Evolutionary conservation across 148 eudicot genomes (phyloP), one percentile per base, ranked within the genome.

Genomic region (Agrostemma githago): DNA sequence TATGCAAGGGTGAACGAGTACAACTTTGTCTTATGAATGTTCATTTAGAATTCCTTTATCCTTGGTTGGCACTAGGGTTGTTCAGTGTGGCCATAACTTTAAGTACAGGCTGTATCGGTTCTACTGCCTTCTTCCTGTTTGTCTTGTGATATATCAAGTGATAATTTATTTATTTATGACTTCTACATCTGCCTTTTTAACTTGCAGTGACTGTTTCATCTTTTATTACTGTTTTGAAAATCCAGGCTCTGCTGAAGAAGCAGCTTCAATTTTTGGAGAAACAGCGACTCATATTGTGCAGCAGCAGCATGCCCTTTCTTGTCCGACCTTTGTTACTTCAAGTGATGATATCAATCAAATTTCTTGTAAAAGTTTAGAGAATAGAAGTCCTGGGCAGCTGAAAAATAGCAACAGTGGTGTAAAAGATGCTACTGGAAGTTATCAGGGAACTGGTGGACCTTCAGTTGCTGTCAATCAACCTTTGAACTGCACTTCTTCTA

Each of bases 211-310:
- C 16, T n/a, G 6, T 26, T 67, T 70, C 68, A 21, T 37, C 19
- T 78, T 46, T 14, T 7, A 75, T 69, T 68, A 71, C 48, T 79
- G 43, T 56, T 57, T 76, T 46, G 16, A 59, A 62, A 60, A 84
- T 76, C 69, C 86, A 96, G 99, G 97, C 58, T 90, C 87, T 76
- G 99, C 99, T 57, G 94, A 88, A 77, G 97, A 92, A 73, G 89
- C 96, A 78, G 78, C 87, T 75, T 62, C 83, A 71, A 86, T 88
- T 78, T 96, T 90, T 78, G 90, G 93, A 76, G 97, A 96, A 76
- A 76, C 88, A 66, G 90, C 97, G 86, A 89, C 84, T 77, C 80
- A 84, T 76, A 81, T 88, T 74, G 80, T 92, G 82, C 93, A 89
- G 75, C 86, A 83, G 78, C 81, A 84, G 71, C 82, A 84, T 69